Base-by-base conservation (phyloP, 2,329 filamentous ascomycete genomes). In the Pseudopyrenochaeta lycopersici region DNA sequence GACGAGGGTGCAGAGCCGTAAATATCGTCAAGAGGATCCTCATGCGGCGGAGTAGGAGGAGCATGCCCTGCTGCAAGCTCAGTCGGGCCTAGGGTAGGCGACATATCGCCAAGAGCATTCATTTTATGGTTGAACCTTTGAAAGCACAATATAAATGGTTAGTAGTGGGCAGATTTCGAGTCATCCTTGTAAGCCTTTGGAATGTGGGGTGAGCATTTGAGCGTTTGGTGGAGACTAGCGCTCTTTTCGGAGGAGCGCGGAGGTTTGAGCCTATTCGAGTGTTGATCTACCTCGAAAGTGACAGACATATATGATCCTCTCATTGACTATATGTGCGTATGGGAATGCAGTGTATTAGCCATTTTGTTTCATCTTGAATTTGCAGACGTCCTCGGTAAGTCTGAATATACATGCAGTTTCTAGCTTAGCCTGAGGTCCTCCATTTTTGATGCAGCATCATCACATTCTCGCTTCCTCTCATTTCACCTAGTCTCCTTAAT, bases 1-100 rank as follows among this genome's bases (percentile, higher is more conserved):
- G 77, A 80, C 4, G 66, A 60, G 3, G 78, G 77, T 23, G 71
- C 75, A 23, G 78, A 80, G 41, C 77, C 79, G 52, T 81, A 82
- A 35, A 82, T 76, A 50, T 82, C 79, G 62, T 80, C 78, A 35
- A 81, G 71, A 1, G 66, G 59, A 46, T 71, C 67, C 52, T 68
- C 68, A 48, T 68, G 64, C 7, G 71, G 72, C 32, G 73, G 73
- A 18, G 70, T 70, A 7, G 71, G 70, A 27, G 72, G 71, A 12
- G 66, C 62, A 46, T 68, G 59, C 17, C 64, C 70, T 12, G 68
- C 63, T 39, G 71, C 65, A 18, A 74, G 63, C 44, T 68, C 56
- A 11, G 63, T 63, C 18, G 64, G 64, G 4, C 62, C 65, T 42
- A 68, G 46, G 4, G 63, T 58, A 21, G 72, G 71, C 12, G 68